Base-by-base conservation (phyloP, 73 alveolate species). In the Paramecium tetraurelia region DNA sequence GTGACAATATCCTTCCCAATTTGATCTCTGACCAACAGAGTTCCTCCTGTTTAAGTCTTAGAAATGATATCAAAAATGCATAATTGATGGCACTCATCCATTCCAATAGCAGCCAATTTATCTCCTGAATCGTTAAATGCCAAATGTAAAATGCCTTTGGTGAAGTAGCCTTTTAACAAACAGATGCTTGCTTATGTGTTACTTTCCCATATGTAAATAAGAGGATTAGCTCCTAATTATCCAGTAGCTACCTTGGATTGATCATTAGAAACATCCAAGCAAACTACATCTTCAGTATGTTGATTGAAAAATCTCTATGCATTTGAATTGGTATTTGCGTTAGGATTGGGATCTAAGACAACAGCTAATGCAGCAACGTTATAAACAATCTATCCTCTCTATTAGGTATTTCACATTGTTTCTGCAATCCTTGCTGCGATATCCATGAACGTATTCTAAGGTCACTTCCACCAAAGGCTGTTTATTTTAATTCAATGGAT, bases 401-500 rank as follows among this genome's bases (percentile, higher is more conserved):
- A n/a, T 86, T 40, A 98, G 50, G 36, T 95, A 95, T 85, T 94
- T 92, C 22, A 97, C 85, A 83, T 97, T 98, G 93, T 98, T 98
- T 86, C 96, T 95, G 24, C 96, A 96, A 95, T 98, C 99, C 94
- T 95, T 97, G 58, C 95, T 94, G 85, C 99, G 93, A 93, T 95
- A 97, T 71, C 99, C 99, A 94, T 97, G 98, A 58, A 98, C 99
- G 96, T 96, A 95, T 80, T 93, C 98, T 33, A 97, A 89, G 2
- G 94, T 94, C 18, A 98, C 5, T 53, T 97, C 93, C 29, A 98
- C 80, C 43, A 98, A 90, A 68, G 99, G 99, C 29, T 98, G 95
- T 31, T 94, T 94, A 3, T 93, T 95, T 90, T 93, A 92, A 70
- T 97, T 96, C 70, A 96, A 93, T 18, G 98, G 98, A 18, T 96